Evolutionary conservation across 2,329 filamentous ascomycete species (phyloP).

Genomic region (Alternaria solani): DNA sequence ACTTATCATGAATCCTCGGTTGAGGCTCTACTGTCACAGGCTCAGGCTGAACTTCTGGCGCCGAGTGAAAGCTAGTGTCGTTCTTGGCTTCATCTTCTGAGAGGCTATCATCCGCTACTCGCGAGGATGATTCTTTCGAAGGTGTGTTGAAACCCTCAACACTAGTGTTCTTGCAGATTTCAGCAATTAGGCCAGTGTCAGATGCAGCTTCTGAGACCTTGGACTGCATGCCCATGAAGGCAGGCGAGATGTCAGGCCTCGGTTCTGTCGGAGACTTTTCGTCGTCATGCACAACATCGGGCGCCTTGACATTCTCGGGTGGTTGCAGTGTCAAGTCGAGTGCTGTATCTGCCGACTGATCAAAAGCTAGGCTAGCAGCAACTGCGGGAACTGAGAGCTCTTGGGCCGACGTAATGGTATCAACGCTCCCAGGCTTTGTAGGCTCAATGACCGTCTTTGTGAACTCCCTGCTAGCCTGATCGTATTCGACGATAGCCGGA

Average conservation of each 20-base stretch:
- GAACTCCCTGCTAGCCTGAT: neutral
- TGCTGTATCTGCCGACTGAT: neutral
- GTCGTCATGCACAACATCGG: neutral
- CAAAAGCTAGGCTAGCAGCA: neutral
- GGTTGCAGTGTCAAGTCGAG: neutral
- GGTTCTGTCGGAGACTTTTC: neutral
- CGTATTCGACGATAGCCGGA: neutral
- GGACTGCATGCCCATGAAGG: neutral
- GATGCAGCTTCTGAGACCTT: neutral
- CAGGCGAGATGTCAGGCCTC: neutral
- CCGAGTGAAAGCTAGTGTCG: constrained; percentile 35
- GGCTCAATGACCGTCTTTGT: neutral
- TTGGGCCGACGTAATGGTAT: neutral
- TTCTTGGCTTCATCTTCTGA: constrained; percentile 38
- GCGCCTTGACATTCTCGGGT: neutral
- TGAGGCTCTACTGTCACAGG: constrained; percentile 9
- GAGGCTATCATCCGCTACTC: constrained; percentile 7
- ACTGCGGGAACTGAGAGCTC: neutral
- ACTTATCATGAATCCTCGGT: neutral
- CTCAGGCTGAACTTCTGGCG: constrained; percentile 30
- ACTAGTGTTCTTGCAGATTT: neutral
- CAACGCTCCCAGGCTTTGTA: neutral
- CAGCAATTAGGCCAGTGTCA: neutral
- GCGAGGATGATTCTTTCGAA: neutral
- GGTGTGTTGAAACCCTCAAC: neutral